Evolutionary conservation across 2,329 filamentous ascomycete genomes (phyloP).

Genomic region (Periconia macrospinosa): DNA sequence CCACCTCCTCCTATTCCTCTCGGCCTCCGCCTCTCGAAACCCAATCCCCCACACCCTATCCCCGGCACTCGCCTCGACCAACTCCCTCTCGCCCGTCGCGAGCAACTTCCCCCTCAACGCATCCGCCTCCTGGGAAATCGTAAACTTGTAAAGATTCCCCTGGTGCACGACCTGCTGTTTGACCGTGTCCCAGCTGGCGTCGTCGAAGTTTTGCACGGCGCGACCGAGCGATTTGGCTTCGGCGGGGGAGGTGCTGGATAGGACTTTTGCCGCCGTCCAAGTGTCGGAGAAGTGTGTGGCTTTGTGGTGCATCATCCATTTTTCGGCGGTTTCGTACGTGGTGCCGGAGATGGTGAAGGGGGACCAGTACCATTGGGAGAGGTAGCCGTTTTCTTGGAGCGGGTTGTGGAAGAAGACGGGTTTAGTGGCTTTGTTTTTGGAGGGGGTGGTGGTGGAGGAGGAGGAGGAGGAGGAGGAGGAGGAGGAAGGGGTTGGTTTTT

Average conservation of each 20-base stretch:
- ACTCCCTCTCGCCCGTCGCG: constrained; percentile 60
- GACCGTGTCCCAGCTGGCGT: constrained; percentile 55
- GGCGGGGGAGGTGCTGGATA: constrained; percentile 50
- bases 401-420: constrained; percentile 33
- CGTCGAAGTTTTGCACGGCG: constrained; percentile 56
- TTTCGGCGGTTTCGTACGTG: constrained; percentile 46
- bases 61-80: constrained; percentile 57
- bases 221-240: constrained; percentile 60
- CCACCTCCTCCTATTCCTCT: constrained; percentile 55
- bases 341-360: constrained; percentile 45
- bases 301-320: constrained; percentile 55
- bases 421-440: background rate
- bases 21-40: constrained; percentile 56
- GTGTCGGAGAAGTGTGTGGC: constrained; percentile 47
- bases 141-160: constrained; percentile 64
- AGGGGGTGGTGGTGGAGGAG: background rate
- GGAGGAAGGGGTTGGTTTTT: background rate
- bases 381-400: constrained; percentile 50
- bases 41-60: constrained; percentile 71
- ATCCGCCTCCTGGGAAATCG: constrained; percentile 42
- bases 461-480: too few relatives aligned
- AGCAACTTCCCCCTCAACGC: constrained; percentile 55
- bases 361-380: constrained; percentile 65
- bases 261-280: constrained; percentile 55
- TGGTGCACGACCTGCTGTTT: constrained; percentile 59